A percentile compares a stretch with the other conserved stretches of the same genome.
phyloP scores from a whole-genome alignment of 2,329 filamentous ascomycete genomes.

The Nemania sp. region DNA sequence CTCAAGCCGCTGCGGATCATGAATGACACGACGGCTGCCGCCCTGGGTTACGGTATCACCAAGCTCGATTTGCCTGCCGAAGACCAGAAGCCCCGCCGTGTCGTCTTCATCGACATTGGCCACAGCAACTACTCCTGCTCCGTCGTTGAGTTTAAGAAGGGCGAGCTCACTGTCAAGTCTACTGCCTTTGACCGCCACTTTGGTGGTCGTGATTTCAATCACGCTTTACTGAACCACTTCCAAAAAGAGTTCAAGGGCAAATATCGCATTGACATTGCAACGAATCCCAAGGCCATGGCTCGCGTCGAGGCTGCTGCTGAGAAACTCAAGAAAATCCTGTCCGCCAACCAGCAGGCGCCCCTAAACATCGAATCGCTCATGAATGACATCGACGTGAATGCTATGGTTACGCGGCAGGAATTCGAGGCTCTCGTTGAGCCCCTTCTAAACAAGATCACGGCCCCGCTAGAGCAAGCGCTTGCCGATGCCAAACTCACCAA shows the following conservation, averaged over 20 bases:
- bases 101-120: conserved; percentile 92
- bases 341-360: conserved; percentile 88
- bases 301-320: conserved; percentile 87
- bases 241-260: conserved; percentile 95
- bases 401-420: conserved; percentile 91
- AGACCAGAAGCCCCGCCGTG: conserved; percentile 90
- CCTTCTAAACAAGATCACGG: conserved; percentile 71
- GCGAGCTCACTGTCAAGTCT: conserved; percentile 89
- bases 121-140: conserved; percentile 95
- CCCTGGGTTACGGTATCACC: conserved; percentile 95
- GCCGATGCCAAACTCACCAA: conserved; percentile 88
- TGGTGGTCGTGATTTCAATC: conserved; percentile 96
- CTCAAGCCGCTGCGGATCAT: conserved; percentile 91
- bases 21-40: conserved; percentile 96
- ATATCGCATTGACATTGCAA: conserved; percentile 94
- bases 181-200: conserved; percentile 95
- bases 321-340: conserved; percentile 98
- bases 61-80: conserved; percentile 84
- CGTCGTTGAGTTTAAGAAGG: conserved; percentile 95
- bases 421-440: conserved; percentile 89
- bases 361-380: conserved; percentile 98
- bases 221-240: conserved; percentile 91
- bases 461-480: conserved; percentile 85
- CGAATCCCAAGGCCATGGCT: conserved; percentile 85
- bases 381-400: conserved; percentile 91